Percentiles rank a stretch among this genome's conserved stretches.
These are phyloP conservation scores for Prunella vulgaris DNA, from an alignment of 257 asterid genomes.

Conservation along the genomic window DNA sequence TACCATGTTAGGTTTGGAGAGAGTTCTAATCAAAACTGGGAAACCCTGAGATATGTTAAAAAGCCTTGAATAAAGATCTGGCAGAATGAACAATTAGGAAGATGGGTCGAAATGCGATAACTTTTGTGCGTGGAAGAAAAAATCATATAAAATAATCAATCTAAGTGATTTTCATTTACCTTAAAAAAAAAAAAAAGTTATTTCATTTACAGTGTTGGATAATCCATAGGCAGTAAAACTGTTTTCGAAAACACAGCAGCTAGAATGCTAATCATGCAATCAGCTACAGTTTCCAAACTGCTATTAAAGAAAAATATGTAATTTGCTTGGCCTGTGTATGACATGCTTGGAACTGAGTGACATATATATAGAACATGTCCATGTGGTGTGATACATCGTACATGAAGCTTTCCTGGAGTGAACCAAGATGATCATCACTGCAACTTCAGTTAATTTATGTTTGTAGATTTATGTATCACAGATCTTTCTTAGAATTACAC, in stretches of 20 bases:
- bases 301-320: background rate
- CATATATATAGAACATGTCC: background rate
- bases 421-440: constrained; percentile 2
- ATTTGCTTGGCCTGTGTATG: background rate
- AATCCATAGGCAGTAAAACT: background rate
- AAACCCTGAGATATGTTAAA: too few species aligned
- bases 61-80: background rate
- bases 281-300: background rate
- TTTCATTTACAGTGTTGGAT: background rate
- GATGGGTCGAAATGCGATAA: background rate
- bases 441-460: constrained; percentile 1
- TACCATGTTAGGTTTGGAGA: background rate
- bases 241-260: background rate
- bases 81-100: constrained; percentile 3
- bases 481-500: background rate
- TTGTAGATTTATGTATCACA: background rate
- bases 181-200: too few species aligned
- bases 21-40: background rate
- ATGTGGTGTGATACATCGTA: background rate
- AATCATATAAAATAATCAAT: background rate
- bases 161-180: constrained; percentile 1
- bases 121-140: background rate
- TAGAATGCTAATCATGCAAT: background rate
- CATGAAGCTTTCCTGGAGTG: background rate
- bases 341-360: background rate